These are phyloP conservation scores for Xylariaceae sp. DNA, from an alignment of 2,329 filamentous ascomycete species.

Conservation along the genomic window DNA sequence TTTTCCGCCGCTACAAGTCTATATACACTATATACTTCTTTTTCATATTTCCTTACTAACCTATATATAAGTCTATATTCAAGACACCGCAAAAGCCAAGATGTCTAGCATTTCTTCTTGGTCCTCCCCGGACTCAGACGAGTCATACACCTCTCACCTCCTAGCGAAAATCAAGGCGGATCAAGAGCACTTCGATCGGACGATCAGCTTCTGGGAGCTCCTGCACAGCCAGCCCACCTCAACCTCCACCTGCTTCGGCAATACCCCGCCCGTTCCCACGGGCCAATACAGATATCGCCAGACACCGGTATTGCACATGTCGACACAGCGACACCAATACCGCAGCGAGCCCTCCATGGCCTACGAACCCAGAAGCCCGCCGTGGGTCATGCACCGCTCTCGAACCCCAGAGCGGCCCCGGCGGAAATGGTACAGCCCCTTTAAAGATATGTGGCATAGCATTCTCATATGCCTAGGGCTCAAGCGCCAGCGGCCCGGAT, in stretches of 20 bases:
- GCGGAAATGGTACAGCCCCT: background rate
- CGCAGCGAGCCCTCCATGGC: background rate
- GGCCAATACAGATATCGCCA: background rate
- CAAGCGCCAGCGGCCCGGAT: conserved; percentile 3
- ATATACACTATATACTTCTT: background rate
- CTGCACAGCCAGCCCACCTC: background rate
- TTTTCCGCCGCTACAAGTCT: background rate
- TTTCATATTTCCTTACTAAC: background rate
- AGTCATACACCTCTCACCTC: conserved; percentile 10
- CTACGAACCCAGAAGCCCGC: background rate
- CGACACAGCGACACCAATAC: background rate
- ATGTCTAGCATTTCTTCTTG: conserved; percentile 4
- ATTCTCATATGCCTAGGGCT: conserved; percentile 8
- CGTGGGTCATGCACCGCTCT: background rate
- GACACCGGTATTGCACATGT: background rate
- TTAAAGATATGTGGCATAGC: background rate
- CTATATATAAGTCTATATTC: background rate
- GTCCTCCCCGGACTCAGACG: conserved; percentile 11
- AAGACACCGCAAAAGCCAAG: background rate
- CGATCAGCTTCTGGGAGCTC: conserved; percentile 2
- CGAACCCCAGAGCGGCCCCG: background rate
- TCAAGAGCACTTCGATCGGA: conserved; percentile 3
- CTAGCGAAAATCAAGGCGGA: background rate
- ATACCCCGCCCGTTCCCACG: background rate
- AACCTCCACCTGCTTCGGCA: background rate